A percentile compares a stretch with the other conserved stretches of the same genome.
These are phyloP conservation scores for Pythium brachiatum DNA, from an alignment of 352 stramenopile genomes.

Conservation along the genomic window DNA sequence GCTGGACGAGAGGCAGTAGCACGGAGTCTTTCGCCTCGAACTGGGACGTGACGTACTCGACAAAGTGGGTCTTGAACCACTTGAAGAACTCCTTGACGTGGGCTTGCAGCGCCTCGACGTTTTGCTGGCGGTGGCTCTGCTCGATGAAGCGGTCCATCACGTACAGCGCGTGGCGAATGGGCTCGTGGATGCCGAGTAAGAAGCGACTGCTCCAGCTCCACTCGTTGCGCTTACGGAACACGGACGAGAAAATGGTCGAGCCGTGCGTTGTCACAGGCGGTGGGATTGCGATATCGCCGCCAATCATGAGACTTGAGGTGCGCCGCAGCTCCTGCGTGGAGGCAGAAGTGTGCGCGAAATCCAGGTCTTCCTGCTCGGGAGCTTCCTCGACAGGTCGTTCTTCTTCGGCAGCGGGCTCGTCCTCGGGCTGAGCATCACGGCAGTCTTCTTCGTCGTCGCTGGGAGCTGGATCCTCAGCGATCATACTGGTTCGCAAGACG, in stretches of 20 bases:
- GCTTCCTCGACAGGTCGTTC: not conserved
- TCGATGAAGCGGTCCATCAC: constrained; percentile 83
- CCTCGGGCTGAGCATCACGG: not conserved
- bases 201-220: constrained; percentile 78
- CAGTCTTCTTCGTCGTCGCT: constrained; percentile 13
- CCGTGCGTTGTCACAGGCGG: constrained; percentile 42
- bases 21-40: constrained; percentile 67
- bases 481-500: constrained; percentile 18
- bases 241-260: constrained; percentile 71
- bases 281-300: constrained; percentile 37
- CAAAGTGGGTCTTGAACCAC: constrained; percentile 82
- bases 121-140: constrained; percentile 38
- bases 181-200: constrained; percentile 72
- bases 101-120: constrained; percentile 39
- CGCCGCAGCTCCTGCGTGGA: constrained; percentile 8
- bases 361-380: constrained; percentile 1
- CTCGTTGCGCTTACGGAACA: constrained; percentile 46
- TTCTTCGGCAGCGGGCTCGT: not conserved
- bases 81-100: constrained; percentile 71
- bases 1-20: constrained; percentile 55
- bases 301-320: constrained; percentile 12
- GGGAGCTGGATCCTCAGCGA: constrained; percentile 12
- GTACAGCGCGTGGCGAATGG: constrained; percentile 73
- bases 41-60: constrained; percentile 75
- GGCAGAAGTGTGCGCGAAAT: constrained; percentile 16